Base-by-base conservation (phyloP, 768 basidiomycete genomes). In the Mycena haematopus region DNA sequence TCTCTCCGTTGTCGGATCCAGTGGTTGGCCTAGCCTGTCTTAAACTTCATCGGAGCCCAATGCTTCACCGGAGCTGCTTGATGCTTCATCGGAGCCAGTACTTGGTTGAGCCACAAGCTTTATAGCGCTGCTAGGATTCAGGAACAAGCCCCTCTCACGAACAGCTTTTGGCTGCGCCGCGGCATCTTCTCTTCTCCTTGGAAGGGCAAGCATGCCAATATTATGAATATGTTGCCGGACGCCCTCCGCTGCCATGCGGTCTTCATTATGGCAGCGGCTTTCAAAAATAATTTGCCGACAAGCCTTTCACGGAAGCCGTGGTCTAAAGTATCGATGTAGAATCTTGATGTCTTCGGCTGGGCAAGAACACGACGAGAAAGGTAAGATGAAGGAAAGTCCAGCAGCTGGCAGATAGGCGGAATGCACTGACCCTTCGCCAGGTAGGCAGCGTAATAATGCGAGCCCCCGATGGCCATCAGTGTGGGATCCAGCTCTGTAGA, bases 171-270 rank as follows among this genome's bases (percentile, higher is more conserved):
- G 8, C 19, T 21, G 17, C 19, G n/a, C n/a, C n/a, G n/a, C n/a
- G n/a, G 22, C 19, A 22, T 27, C 10, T 29, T 15, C 22, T 40
- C 36, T 45, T 52, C 38, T 29, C 35, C 25, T 29, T 33, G 15
- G 22, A 45, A 35, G 15, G 17, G 44, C 10, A 17, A 3, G 10
- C 36, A 29, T 54, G 61, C n/a, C 31, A 56, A 61, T n/a, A n/a
- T 62, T 49, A 62, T 52, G 47, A 36, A 21, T n/a, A 44, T 50
- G 38, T 62, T 19, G 40, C 47, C 49, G 54, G 40, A 36, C 1
- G 47, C 17, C 42, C 42, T 33, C 47, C 25, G 24, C 49, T 38
- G 24, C 50, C 55, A 63, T 56, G 56, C 56, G 62, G 55, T 24
- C 11, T 22, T 52, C 56, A 29, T 35, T 45, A 45, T 45, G 44